These are phyloP conservation scores for Porphyrellus cyaneotinctus DNA, from an alignment of 768 basidiomycete species.

Conservation along the genomic window DNA sequence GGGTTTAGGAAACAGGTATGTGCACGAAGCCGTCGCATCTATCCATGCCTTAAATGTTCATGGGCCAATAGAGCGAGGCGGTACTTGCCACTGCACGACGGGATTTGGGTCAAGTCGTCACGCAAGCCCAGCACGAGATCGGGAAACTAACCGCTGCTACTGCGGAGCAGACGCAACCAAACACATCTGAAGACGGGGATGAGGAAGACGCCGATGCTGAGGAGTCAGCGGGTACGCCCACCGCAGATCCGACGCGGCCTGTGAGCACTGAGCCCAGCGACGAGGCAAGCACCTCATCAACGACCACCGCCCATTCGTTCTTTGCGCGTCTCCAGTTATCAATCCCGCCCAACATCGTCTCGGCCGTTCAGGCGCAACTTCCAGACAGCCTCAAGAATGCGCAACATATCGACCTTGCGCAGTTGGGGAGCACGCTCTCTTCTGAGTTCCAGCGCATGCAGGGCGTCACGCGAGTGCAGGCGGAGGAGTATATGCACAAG, in stretches of 20 bases:
- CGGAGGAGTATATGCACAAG: slow-evolving; percentile 81
- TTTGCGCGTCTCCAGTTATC: slow-evolving; percentile 70
- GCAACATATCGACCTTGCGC: slow-evolving; percentile 62
- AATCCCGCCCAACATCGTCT: slow-evolving; percentile 69
- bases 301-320: slow-evolving; percentile 39
- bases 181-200: slow-evolving; percentile 8
- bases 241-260: slow-evolving; percentile 18
- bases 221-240: slow-evolving; percentile 26
- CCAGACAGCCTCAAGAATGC: slow-evolving; percentile 64
- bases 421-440: slow-evolving; percentile 59
- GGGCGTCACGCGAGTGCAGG: slow-evolving; percentile 67
- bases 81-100: slow-evolving; percentile 67
- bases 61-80: slow-evolving; percentile 54
- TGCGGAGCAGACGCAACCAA: slow-evolving; percentile 28
- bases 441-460: slow-evolving; percentile 71
- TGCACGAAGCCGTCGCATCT: slow-evolving; percentile 17
- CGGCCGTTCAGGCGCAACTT: slow-evolving; percentile 62
- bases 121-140: slow-evolving; percentile 76
- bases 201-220: slow-evolving; percentile 25
- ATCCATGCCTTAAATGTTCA: not conserved
- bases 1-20: slow-evolving; percentile 85
- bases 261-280: slow-evolving; percentile 14
- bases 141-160: slow-evolving; percentile 51
- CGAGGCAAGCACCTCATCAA: slow-evolving; percentile 15
- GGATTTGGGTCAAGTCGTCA: slow-evolving; percentile 67